phyloP scores from a whole-genome alignment of 169 alveolate species.

The Cryptosporidium sp. region DNA sequence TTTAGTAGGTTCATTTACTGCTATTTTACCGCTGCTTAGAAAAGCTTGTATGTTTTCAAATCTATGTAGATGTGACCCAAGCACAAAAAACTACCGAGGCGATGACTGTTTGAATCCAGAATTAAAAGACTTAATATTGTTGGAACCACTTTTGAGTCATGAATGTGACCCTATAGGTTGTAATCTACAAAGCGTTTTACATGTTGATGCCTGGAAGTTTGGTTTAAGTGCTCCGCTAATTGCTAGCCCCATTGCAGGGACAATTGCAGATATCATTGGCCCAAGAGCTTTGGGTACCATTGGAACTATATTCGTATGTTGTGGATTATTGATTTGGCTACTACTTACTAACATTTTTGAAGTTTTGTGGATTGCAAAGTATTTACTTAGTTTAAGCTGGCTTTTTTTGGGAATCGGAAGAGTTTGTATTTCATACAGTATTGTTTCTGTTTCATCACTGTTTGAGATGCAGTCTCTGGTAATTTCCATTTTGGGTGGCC shows the following conservation, averaged over 20 bases:
- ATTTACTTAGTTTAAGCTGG: conserved; percentile 60
- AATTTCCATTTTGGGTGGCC: conserved; percentile 68
- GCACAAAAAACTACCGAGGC: conserved; percentile 33
- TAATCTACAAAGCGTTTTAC: conserved; percentile 24
- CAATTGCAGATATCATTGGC: conserved; percentile 69
- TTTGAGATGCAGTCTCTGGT: conserved; percentile 70
- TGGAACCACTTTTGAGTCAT: conserved; percentile 20
- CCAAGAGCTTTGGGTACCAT: conserved; percentile 65
- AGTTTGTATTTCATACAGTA: conserved; percentile 75
- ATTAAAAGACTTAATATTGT: conserved; percentile 19
- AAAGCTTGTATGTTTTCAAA: conserved; percentile 56
- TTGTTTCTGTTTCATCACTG: conserved; percentile 65
- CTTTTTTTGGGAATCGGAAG: conserved; percentile 66
- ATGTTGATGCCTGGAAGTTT: conserved; percentile 65
- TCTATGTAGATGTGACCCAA: conserved; percentile 72
- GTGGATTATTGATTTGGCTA: conserved; percentile 46
- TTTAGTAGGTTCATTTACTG: conserved; percentile 68
- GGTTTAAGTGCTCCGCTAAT: conserved; percentile 63
- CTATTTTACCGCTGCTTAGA: conserved; percentile 65
- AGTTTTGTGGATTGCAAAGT: conserved; percentile 24
- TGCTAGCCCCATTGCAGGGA: conserved; percentile 70
- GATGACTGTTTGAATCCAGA: conserved; percentile 51
- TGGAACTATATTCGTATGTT: conserved; percentile 41
- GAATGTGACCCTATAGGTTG: conserved; percentile 68
- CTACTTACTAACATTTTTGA: conserved; percentile 27